Conservation (phyloP, 257 asterid species). For the Pogostemon cablin region DNA sequence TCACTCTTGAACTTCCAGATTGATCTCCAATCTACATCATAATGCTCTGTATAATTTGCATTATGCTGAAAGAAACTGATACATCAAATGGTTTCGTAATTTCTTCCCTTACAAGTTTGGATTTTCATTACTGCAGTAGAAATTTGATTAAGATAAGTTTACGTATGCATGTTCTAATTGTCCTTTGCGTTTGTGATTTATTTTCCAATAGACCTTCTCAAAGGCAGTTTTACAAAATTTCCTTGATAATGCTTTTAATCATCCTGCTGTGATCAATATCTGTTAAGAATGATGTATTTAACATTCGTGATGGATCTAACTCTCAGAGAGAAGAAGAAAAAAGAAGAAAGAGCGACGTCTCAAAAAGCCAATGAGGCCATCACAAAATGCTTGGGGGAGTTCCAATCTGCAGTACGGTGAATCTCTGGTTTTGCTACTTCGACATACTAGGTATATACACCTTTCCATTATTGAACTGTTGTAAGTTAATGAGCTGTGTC, state of each 20-base stretch:
- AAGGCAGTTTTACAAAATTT: not conserved
- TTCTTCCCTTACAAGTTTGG: not conserved
- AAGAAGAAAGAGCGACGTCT: conserved; percentile 72
- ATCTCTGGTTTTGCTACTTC: conserved; percentile 26
- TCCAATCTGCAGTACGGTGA: conserved; percentile 45
- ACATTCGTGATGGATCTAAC: conserved; percentile 11
- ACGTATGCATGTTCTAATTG: not conserved
- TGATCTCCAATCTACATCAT: not conserved
- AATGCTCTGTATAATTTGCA: not conserved
- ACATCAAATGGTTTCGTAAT: not conserved
- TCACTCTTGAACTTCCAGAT: conserved; percentile 11
- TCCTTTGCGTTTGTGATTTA: not conserved
- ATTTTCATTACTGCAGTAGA: not conserved
- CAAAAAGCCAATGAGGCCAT: conserved; percentile 88
- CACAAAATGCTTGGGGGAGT: conserved; percentile 52
- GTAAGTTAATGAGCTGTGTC: conserved; percentile 8
- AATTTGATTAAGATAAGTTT: not conserved
- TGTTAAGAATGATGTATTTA: not conserved
- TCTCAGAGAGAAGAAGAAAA: conserved; percentile 89
- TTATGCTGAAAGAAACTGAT: conserved; percentile 4
- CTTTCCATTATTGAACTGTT: not conserved
- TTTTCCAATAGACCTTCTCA: not conserved
- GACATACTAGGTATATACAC: conserved; percentile 10
- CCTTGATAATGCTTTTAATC: conserved; percentile 7
- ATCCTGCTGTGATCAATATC: not conserved